Evolutionary conservation across 306 rosid species (phyloP), one percentile per base, ranked within the genome.

Genomic region (Pterocarpus macrocarpus): DNA sequence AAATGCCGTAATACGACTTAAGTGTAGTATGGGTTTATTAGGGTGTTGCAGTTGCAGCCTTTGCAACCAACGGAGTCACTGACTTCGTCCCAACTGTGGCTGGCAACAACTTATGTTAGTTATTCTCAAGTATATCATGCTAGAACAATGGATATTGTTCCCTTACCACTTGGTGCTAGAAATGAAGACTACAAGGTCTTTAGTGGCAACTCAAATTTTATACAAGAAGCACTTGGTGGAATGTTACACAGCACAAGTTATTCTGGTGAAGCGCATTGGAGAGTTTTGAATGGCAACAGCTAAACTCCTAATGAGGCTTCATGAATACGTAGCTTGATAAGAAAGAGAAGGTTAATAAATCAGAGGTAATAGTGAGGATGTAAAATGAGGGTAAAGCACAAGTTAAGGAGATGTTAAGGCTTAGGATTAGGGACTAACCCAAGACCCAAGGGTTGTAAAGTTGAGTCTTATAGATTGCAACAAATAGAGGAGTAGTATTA

Each of bases 171-270:
- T 64, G 75, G 35, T 41, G 63, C 79, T 71, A 63, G 69, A 43
- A 49, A 61, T 59, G 81, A 62, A 76, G 47, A 65, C 52, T 55
- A 55, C 13, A 41, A 36, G 14, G 75, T 15, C 15, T 56, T 10
- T 52, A 59, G 66, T 32, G 34, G 79, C 28, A 69, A 53, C 53
- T 62, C 86, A 62, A 62, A 66, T 38, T 50, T 17, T 82, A 62
- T 62, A 39, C 73, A 36, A 41, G 81, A 76, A 49, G 22, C 66
- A 36, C 49, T 5, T 71, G 52, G 65, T 4, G 47, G 75, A 56
- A 70, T 2, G 34, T 5, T 16, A 47, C 43, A 45, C 16, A 66
- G 33, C 14, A 1, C 70, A 67, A 5, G 78, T 75, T 79, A 49
- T 67, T 67, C 58, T 36, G 11, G 15, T 8, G 49, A n/a, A 22